A percentile compares a stretch with the other conserved stretches of the same genome.
phyloP scores from a whole-genome alignment of 805 yeast genomes.

The Hanseniaspora lachancei region DNA sequence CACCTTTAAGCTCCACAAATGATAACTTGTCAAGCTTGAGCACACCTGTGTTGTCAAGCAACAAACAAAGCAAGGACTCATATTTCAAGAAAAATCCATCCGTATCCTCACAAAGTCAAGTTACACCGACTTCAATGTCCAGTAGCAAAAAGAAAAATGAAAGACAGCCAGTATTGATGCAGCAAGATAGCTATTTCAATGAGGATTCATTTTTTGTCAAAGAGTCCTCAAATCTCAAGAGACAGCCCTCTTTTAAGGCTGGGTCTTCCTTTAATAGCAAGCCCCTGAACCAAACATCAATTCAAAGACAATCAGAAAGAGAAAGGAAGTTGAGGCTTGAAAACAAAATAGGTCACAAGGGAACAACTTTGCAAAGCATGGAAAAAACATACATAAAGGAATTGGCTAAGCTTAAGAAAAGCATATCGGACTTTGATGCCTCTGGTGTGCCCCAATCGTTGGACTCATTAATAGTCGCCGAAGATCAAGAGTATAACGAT shows the following conservation, averaged over 20 bases:
- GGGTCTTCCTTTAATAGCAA: background rate
- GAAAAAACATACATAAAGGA: background rate
- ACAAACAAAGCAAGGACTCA: background rate
- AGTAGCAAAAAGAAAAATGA: background rate
- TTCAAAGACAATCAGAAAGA: background rate
- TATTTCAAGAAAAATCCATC: background rate
- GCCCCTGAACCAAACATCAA: background rate
- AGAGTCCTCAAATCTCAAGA: background rate
- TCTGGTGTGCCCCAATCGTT: background rate
- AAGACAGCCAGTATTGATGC: background rate
- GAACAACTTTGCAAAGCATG: background rate
- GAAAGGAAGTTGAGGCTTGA: background rate
- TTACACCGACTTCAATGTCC: background rate
- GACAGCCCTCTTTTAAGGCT: background rate
- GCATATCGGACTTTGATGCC: background rate
- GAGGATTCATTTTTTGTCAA: background rate
- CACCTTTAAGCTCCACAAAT: background rate
- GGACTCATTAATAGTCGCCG: background rate
- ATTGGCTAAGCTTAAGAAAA: background rate
- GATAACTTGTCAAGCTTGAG: background rate
- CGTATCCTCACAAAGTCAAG: background rate
- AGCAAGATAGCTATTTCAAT: conserved; percentile 1
- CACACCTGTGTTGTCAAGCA: background rate
- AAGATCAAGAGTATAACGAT: conserved; percentile 32
- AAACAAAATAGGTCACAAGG: conserved; percentile 1